Percentiles rank a stretch among this genome's conserved stretches.
These are phyloP conservation scores for Amanita exitialis DNA, from an alignment of 768 basidiomycete species.

Conservation along the genomic window DNA sequence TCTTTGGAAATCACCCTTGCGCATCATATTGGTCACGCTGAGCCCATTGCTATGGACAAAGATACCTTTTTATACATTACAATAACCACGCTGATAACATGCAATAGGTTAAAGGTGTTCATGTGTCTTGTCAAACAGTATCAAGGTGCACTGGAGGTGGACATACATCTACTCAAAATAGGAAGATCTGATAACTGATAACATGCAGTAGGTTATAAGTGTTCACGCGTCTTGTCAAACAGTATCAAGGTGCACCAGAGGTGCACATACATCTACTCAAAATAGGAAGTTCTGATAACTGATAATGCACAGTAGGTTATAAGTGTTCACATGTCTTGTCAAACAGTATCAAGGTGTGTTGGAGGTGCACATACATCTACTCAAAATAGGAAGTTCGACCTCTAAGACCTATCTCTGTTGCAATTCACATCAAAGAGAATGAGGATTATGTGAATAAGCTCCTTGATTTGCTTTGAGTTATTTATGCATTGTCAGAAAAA, in stretches of 20 bases:
- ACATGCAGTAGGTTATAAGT: too few relatives aligned
- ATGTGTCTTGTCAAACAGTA: constrained; percentile 64
- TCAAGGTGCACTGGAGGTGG: too few relatives aligned
- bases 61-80: constrained; percentile 64
- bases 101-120: constrained; percentile 67
- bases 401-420: constrained; percentile 76
- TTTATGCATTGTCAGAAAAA: constrained; percentile 56
- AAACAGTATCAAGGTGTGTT: constrained; percentile 61
- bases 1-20: constrained; percentile 24
- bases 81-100: constrained; percentile 77
- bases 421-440: constrained; percentile 61
- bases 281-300: too few relatives aligned
- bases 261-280: too few relatives aligned
- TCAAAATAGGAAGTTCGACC: neutral
- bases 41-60: constrained; percentile 29
- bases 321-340: constrained; percentile 64
- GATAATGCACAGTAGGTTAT: too few relatives aligned
- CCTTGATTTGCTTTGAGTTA: constrained; percentile 50
- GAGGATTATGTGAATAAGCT: constrained; percentile 34
- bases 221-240: too few relatives aligned
- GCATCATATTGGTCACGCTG: constrained; percentile 22
- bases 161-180: too few relatives aligned
- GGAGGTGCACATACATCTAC: neutral
- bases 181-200: too few relatives aligned
- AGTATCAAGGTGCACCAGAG: too few relatives aligned